These are phyloP conservation scores for Daldinia childiae DNA, from an alignment of 495 filamentous ascomycete species.

Conservation along the genomic window DNA sequence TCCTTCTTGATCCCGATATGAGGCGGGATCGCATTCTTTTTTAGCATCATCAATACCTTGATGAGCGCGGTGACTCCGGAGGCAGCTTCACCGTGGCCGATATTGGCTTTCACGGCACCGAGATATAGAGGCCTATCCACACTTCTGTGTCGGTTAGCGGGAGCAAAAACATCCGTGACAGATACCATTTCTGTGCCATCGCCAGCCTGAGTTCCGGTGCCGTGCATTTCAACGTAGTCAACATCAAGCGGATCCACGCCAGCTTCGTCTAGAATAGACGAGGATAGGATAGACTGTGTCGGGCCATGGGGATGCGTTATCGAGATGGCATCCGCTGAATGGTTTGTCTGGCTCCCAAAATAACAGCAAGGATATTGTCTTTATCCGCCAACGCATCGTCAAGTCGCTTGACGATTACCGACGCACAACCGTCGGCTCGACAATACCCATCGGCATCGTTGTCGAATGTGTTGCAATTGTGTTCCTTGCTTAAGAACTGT, in stretches of 20 bases:
- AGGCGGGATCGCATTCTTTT: slow-evolving; percentile 82
- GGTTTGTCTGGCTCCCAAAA: slow-evolving; percentile 76
- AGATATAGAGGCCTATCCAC: slow-evolving; percentile 78
- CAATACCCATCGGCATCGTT: slow-evolving; percentile 82
- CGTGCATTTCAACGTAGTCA: slow-evolving; percentile 88
- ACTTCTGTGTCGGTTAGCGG: slow-evolving; percentile 68
- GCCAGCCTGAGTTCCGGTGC: slow-evolving; percentile 86
- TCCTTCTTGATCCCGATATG: slow-evolving; percentile 87
- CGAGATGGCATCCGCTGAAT: slow-evolving; percentile 78
- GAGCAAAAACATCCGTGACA: slow-evolving; percentile 83
- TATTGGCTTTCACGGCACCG: slow-evolving; percentile 86
- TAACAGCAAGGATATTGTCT: slow-evolving; percentile 76
- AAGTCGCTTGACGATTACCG: slow-evolving; percentile 76
- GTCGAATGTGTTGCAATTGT: slow-evolving; percentile 83
- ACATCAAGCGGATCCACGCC: slow-evolving; percentile 77
- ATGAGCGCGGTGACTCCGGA: slow-evolving; percentile 84
- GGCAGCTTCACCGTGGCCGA: slow-evolving; percentile 89
- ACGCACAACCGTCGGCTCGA: slow-evolving; percentile 75
- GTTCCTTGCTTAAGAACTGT: slow-evolving; percentile 82
- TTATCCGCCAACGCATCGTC: slow-evolving; percentile 78
- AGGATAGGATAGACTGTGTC: slow-evolving; percentile 76
- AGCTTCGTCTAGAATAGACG: slow-evolving; percentile 72
- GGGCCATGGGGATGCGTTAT: slow-evolving; percentile 83
- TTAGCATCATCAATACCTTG: slow-evolving; percentile 89
- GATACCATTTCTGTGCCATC: slow-evolving; percentile 83